phyloP scores from a whole-genome alignment of 2,329 filamentous ascomycete species.

The Dothidotthia symphoricarpi region DNA sequence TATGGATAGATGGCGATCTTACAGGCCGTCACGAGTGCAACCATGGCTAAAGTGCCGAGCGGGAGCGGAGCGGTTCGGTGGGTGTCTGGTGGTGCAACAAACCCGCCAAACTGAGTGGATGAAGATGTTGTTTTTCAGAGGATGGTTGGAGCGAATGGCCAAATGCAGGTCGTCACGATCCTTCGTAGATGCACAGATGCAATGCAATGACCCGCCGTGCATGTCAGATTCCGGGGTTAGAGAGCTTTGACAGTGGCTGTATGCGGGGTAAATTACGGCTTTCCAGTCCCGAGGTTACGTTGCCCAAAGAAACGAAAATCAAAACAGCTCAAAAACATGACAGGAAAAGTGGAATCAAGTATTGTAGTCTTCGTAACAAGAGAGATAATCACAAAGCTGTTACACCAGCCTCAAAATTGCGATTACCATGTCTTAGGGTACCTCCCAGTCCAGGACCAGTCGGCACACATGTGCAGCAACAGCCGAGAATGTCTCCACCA shows the following conservation, averaged over 20 bases:
- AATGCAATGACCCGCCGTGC: slow-evolving; percentile 12
- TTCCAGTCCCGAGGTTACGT: neutral
- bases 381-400: too few species aligned
- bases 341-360: neutral
- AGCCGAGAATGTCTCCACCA: neutral
- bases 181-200: slow-evolving; percentile 6
- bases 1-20: slow-evolving; percentile 21
- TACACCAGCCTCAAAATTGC: too few species aligned
- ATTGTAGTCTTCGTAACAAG: too few species aligned
- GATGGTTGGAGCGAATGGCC: slow-evolving; percentile 6
- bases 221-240: slow-evolving; percentile 6
- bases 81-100: slow-evolving; percentile 8
- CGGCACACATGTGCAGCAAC: too few species aligned
- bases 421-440: too few species aligned
- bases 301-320: neutral
- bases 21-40: slow-evolving; percentile 34
- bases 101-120: slow-evolving; percentile 12
- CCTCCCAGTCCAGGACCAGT: too few species aligned
- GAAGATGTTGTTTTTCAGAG: slow-evolving; percentile 2
- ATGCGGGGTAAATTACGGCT: slow-evolving; percentile 11
- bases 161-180: slow-evolving; percentile 4
- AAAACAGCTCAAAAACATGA: too few species aligned
- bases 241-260: slow-evolving; percentile 2
- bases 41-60: slow-evolving; percentile 19
- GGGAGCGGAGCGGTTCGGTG: slow-evolving; percentile 11